Conservation (phyloP, 176 grass and related monocot genomes). For the Puccinellia tenuiflora region DNA sequence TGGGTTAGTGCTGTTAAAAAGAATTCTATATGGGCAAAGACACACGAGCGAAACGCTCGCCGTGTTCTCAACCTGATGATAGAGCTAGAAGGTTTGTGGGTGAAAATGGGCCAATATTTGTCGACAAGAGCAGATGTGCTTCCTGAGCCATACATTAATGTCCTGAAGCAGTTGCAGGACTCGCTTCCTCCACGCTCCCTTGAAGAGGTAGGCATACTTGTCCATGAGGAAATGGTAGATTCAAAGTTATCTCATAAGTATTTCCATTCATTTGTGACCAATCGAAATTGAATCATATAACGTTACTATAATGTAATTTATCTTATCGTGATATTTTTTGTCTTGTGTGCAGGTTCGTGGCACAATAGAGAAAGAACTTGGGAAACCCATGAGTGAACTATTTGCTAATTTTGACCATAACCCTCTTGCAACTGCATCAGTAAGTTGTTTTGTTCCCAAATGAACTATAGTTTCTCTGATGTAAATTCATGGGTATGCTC, state of each 20-base stretch:
- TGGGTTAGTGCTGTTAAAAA: slow-evolving; percentile 65
- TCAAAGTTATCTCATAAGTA: background rate
- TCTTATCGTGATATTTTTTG: background rate
- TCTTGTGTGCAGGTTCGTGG: slow-evolving; percentile 53
- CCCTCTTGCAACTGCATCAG: slow-evolving; percentile 97
- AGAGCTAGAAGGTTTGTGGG: slow-evolving; percentile 92
- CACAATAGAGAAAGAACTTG: slow-evolving; percentile 90
- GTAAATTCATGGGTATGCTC: slow-evolving; percentile 23
- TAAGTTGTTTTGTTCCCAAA: slow-evolving; percentile 40
- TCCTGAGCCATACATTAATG: slow-evolving; percentile 85
- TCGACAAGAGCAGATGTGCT: slow-evolving; percentile 96
- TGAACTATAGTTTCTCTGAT: slow-evolving; percentile 15
- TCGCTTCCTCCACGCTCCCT: slow-evolving; percentile 80
- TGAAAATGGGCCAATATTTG: slow-evolving; percentile 94
- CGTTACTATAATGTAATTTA: background rate
- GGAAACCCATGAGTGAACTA: slow-evolving; percentile 60
- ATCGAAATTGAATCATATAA: background rate
- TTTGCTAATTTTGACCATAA: slow-evolving; percentile 76
- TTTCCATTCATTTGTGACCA: background rate
- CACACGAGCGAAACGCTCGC: slow-evolving; percentile 77
- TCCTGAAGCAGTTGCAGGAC: slow-evolving; percentile 83
- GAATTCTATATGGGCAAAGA: slow-evolving; percentile 63
- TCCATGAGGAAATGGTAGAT: slow-evolving; percentile 4
- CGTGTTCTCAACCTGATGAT: slow-evolving; percentile 91
- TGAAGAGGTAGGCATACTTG: slow-evolving; percentile 57